Base-by-base conservation (phyloP, 108 stramenopile genomes). In the Licmophora abbreviata region DNA sequence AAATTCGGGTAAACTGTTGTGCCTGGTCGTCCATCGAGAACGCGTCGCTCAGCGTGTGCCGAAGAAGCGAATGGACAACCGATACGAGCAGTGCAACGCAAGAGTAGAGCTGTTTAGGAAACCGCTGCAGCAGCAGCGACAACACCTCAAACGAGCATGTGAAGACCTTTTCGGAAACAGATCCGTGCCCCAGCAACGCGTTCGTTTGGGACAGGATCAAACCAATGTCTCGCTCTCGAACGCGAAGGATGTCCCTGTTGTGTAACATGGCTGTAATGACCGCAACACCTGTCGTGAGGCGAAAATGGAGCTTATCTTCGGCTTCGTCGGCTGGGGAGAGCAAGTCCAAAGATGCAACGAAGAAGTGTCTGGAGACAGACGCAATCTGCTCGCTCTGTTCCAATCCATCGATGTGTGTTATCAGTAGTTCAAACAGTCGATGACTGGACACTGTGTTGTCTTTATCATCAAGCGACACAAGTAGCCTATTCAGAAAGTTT, bases 81-180 rank as follows among this genome's bases (percentile, higher is more conserved):
- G 38, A 38, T 21, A 75, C 68, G 4, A 83, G 58, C 23, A 58
- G 61, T 25, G 76, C 66, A 25, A 79, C 71, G 37, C 88, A 89
- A 4, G 66, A 59, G 46, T 83, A 80, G 0, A 85, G 51, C 52
- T 81, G 77, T 46, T 85, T 89, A 3, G 83, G 74, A 54, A 79
- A 85, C 28, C 79, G 56, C 35, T 82, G 66, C 14, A 89, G 53
- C 58, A 89, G 53, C 18, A 66, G 47, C 15, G 49, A 35, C 22
- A 31, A 24, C 18, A 20, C 22, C 28, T 29, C 57, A 58, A 17
- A 40, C 4, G 38, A 20, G 20, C 3, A 40, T 18, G 4, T 40
- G n/a, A n/a, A n/a, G n/a, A n/a, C n/a, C n/a, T n/a, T n/a, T n/a
- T n/a, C n/a, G n/a, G n/a, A n/a, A n/a, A n/a, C n/a, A n/a, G n/a